phyloP scores from a whole-genome alignment of 2,329 filamentous ascomycete species.

The Stemphylium vesicarium region DNA sequence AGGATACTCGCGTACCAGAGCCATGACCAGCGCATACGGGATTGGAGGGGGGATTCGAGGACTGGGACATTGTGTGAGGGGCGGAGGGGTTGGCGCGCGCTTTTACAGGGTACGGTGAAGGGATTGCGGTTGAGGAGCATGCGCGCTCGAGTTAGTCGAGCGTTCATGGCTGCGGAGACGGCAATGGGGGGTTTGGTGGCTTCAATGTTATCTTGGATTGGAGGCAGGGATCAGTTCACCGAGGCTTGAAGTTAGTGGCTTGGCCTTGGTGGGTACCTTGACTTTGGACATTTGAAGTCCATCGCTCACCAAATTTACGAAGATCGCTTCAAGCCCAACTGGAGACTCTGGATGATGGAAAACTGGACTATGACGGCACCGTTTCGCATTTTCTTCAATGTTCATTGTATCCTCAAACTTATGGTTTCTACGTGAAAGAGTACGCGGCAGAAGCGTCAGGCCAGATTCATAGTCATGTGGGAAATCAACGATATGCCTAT shows the following conservation, averaged over 20 bases:
- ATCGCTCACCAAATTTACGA: not conserved
- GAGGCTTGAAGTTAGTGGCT: slow-evolving; percentile 36
- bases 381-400: no score
- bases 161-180: slow-evolving; percentile 1
- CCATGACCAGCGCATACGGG: slow-evolving; percentile 38
- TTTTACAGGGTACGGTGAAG: slow-evolving; percentile 3
- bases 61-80: slow-evolving; percentile 5
- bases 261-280: slow-evolving; percentile 11
- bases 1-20: slow-evolving; percentile 42
- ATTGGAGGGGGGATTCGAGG: slow-evolving; percentile 23
- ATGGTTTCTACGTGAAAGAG: no score
- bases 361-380: no score
- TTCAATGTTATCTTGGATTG: not conserved
- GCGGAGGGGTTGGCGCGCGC: slow-evolving; percentile 3
- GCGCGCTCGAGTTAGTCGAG: slow-evolving; percentile 32
- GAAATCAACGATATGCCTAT: no score
- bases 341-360: no score
- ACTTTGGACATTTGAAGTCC: not conserved
- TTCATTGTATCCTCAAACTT: no score
- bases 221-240: slow-evolving; percentile 18
- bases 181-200: slow-evolving; percentile 1
- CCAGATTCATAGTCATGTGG: no score
- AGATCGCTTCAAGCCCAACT: no score
- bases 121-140: slow-evolving; percentile 15
- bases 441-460: no score